Conservation (phyloP, 176 grass and related monocot species). For the Elymus sibiricus region DNA sequence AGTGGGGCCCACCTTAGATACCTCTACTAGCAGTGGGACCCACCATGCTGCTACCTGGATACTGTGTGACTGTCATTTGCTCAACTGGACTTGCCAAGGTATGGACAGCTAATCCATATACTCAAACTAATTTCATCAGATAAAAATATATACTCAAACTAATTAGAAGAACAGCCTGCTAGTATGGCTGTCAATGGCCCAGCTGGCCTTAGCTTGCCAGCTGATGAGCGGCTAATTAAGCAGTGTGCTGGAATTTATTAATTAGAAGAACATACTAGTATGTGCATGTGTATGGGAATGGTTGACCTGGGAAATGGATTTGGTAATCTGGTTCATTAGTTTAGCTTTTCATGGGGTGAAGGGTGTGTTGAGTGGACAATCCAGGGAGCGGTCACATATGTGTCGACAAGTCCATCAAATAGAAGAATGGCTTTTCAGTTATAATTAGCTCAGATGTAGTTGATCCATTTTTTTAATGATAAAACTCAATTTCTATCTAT, state of each 20-base stretch:
- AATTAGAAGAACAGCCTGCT: too few species aligned
- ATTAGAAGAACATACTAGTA: neutral
- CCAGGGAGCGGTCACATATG: neutral
- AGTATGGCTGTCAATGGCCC: neutral
- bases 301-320: constrained; percentile 8
- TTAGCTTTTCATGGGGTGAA: neutral
- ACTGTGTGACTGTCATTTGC: neutral
- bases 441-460: neutral
- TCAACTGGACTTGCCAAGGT: too few species aligned
- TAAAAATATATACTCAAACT: too few species aligned
- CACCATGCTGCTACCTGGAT: neutral
- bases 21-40: neutral
- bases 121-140: too few species aligned
- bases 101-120: too few species aligned
- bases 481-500: too few species aligned
- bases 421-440: neutral
- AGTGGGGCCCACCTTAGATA: neutral
- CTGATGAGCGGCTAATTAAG: neutral
- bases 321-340: neutral
- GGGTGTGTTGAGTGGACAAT: neutral
- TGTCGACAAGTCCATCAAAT: neutral
- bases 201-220: neutral
- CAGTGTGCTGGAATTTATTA: neutral
- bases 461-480: too few species aligned
- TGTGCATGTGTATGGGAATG: neutral